Base-by-base conservation (phyloP, 2,329 filamentous ascomycete species). In the Neophaeococcomyces aloes region DNA sequence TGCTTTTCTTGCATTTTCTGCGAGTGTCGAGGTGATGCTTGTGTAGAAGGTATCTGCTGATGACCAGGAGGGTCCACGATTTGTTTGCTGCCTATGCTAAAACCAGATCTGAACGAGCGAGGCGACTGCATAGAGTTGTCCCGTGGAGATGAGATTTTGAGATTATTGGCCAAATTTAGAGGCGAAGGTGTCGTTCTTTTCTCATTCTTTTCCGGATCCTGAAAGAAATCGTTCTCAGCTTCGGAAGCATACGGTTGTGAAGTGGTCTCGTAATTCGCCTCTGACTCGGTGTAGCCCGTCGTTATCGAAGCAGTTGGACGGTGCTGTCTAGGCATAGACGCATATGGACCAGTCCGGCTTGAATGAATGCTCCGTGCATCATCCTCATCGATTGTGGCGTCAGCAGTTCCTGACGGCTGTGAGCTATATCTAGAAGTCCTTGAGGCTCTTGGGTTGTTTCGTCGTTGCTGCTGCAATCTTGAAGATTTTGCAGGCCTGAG, bases 401-500 rank as follows among this genome's bases (percentile, higher is more conserved):
- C 34, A 13, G 34, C 17, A 5, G 51, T 36, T 10, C 43, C 35
- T 29, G 48, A 51, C 17, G 48, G 45, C 23, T 51, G 49, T 36
- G 47, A 57, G 44, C 59, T 62, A 34, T 60, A 64, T 50, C 58
- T 14, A 13, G 39, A 21, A 5, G 31, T 30, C 35, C 23, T 34
- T n/a, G 39, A 29, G 30, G 52, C 51, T 45, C 58, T 64, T 29
- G 69, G 72, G 36, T 69, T 69, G 53, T 70, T 76, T 50, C 81
- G 79, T 61, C 89, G 75, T 64, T 96, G 91, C 43, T 87, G 87
- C 65, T 96, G 89, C 39, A 96, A 70, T 61, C 86, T 83, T 61
- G 94, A 87, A 18, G 89, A 94, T 66, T 88, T 96, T 86, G 98
- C 94, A 30, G 91, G 91, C 17, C 82, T 83, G 60, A 94, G 94